These are phyloP conservation scores for Cicer arietinum DNA, from an alignment of 306 rosid species.

Conservation along the genomic window DNA sequence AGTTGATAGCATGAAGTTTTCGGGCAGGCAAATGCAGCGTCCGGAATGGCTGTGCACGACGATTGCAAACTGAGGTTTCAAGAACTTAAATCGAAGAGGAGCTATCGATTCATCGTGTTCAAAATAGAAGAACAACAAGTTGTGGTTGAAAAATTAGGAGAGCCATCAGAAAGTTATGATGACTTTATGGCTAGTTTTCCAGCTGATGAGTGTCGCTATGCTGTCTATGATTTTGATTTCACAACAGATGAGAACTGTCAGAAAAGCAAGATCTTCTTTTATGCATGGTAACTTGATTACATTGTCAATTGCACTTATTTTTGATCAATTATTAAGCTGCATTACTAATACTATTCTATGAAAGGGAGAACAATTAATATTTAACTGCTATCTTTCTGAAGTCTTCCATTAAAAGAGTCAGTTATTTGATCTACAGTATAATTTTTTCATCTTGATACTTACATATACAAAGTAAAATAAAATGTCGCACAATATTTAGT, in stretches of 20 bases:
- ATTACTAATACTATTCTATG: background rate
- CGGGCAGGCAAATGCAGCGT: conserved; percentile 77
- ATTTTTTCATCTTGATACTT: too few species aligned
- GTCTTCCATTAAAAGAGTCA: background rate
- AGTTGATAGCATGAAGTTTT: conserved; percentile 26
- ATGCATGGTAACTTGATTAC: conserved; percentile 63
- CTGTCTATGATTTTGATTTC: conserved; percentile 80
- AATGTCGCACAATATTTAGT: background rate
- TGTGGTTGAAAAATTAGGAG: conserved; percentile 71
- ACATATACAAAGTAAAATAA: background rate
- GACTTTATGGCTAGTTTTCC: conserved; percentile 75
- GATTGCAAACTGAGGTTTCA: conserved; percentile 80
- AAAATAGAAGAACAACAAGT: conserved; percentile 73
- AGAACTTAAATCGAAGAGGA: conserved; percentile 76
- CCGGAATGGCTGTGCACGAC: conserved; percentile 88
- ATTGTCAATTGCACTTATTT: background rate
- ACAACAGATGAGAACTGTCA: conserved; percentile 78
- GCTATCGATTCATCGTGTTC: conserved; percentile 70
- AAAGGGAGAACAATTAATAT: background rate
- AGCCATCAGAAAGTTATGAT: conserved; percentile 59
- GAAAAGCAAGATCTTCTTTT: conserved; percentile 91
- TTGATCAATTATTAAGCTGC: background rate
- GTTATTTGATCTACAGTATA: background rate
- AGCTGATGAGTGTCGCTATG: conserved; percentile 79
- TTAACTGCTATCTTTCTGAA: background rate